Base-by-base conservation (phyloP, 179 eudicot genomes). In the Gypsophila paniculata region DNA sequence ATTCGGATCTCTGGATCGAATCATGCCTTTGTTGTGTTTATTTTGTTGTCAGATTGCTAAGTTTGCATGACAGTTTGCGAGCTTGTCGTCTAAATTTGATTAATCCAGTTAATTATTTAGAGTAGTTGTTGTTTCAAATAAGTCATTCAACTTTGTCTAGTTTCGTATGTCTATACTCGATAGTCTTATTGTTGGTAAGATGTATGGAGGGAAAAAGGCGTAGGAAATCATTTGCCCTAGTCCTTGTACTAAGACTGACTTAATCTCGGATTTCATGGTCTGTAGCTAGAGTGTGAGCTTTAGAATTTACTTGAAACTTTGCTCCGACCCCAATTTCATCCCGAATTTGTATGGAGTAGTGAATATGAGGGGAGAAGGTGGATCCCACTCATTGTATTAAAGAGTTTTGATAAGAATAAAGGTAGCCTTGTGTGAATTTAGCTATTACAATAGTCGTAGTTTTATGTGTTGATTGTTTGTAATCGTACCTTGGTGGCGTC, bases 1-100 rank as follows among this genome's bases (percentile, higher is more conserved):
- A 26, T 18, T 72, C 52, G 32, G 81, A 70, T 78, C 68, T 19
- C n/a, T 64, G 21, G 62, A 36, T 29, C 53, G 5, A 22, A 23
- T 58, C 23, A 22, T 57, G 14, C 48, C 59, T 53, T 39, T 38
- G 9, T 18, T 2, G 10, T 66, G 36, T 6, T 55, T 55, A 55
- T 55, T 55, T 53, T 4, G 34, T 68, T 72, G 25, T 25, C 18
- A 76, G 34, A 22, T 59, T 6, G 52, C 21, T 51, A 29, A 9
- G 39, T 49, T n/a, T 61, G 32, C 2, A 14, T 60, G 34, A 52
- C 12, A 1, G 55, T 64, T 23, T 68, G 61, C 54, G 22, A 53
- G 58, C 8, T 15, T 60, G 36, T 61, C 26, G 52, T 75, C 5
- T 38, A 52, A 34, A 62, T 36, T 62, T 9, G 48, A 34, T 36